phyloP scores from a whole-genome alignment of 345 rosid genomes.

The Citrus unshiu region DNA sequence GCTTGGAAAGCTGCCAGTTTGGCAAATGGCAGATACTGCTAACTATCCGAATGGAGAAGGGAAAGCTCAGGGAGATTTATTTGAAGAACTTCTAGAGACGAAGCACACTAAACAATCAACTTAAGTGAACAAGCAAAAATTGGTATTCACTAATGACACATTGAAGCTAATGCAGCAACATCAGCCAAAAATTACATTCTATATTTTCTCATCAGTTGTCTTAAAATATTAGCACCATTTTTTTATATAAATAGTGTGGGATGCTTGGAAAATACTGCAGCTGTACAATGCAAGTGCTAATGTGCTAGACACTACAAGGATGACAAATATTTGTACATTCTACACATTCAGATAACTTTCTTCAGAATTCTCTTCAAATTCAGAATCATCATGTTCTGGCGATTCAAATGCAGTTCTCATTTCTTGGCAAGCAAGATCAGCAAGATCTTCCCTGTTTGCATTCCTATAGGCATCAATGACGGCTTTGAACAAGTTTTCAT shows the following conservation, averaged over 20 bases:
- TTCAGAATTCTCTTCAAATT: slow-evolving; percentile 22
- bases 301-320: neutral
- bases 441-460: slow-evolving; percentile 68
- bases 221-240: neutral
- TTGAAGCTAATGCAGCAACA: neutral
- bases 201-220: neutral
- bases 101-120: neutral
- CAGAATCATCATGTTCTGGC: slow-evolving; percentile 23
- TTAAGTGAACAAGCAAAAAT: neutral
- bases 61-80: neutral
- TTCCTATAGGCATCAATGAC: slow-evolving; percentile 54
- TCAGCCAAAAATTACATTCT: neutral
- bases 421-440: slow-evolving; percentile 59
- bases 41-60: neutral
- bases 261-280: slow-evolving; percentile 4
- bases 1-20: neutral
- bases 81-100: neutral
- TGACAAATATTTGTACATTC: neutral
- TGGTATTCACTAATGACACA: neutral
- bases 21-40: neutral
- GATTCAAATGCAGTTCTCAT: slow-evolving; percentile 51
- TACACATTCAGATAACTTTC: neutral
- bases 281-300: slow-evolving; percentile 2
- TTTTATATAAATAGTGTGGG: neutral
- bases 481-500: slow-evolving; percentile 59